A percentile compares a stretch with the other conserved stretches of the same genome.
These are phyloP conservation scores for Penicillium rolfsii DNA, from an alignment of 2,329 filamentous ascomycete genomes.

Conservation along the genomic window DNA sequence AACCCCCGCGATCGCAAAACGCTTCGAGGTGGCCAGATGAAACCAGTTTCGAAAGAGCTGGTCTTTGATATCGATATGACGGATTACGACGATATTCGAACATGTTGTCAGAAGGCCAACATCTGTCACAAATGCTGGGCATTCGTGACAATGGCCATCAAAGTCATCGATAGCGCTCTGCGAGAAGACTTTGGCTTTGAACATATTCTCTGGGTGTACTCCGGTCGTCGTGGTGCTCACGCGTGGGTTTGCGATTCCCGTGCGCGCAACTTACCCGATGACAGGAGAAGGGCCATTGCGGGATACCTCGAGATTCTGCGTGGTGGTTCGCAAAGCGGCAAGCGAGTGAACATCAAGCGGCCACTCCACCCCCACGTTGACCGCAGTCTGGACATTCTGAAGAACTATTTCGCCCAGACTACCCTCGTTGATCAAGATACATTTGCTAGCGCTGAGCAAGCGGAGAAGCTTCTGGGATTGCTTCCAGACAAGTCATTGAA, in stretches of 20 bases:
- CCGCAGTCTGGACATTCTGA: conserved; percentile 83
- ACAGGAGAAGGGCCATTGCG: conserved; percentile 80
- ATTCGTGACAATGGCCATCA: conserved; percentile 97
- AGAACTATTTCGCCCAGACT: conserved; percentile 79
- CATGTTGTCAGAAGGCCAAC: conserved; percentile 89
- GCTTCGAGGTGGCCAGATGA: conserved; percentile 76
- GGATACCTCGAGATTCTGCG: conserved; percentile 89
- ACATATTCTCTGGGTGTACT: conserved; percentile 98
- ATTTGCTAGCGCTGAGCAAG: conserved; percentile 70
- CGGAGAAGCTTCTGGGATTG: conserved; percentile 77
- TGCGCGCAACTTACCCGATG: conserved; percentile 81
- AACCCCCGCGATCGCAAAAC: conserved; percentile 94
- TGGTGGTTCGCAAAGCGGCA: conserved; percentile 81
- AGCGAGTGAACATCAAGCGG: conserved; percentile 80
- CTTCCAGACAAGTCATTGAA: conserved; percentile 79
- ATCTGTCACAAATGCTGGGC: conserved; percentile 95
- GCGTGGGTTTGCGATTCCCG: conserved; percentile 96
- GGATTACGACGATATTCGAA: conserved; percentile 95
- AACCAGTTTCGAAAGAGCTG: conserved; percentile 86
- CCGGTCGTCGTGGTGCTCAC: conserved; percentile 92
- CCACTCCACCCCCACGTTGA: conserved; percentile 88
- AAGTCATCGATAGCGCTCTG: conserved; percentile 83
- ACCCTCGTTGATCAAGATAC: conserved; percentile 86
- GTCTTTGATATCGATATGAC: conserved; percentile 99
- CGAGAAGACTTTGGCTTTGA: conserved; percentile 95